These are phyloP conservation scores for Dothideomycetes sp. DNA, from an alignment of 2,329 filamentous ascomycete species.

Conservation along the genomic window DNA sequence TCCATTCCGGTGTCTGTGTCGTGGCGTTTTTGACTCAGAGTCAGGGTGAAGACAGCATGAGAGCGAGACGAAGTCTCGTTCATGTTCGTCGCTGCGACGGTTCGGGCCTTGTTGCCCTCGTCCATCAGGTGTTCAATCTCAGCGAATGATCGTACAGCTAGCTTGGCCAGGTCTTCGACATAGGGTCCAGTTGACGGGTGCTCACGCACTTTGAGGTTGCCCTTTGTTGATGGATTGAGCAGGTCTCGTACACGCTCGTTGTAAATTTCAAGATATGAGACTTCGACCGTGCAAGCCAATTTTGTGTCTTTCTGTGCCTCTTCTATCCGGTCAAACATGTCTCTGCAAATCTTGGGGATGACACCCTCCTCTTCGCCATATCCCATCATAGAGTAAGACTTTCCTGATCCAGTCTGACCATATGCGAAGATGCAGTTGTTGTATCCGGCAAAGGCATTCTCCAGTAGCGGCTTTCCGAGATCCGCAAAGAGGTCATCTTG, in stretches of 20 bases:
- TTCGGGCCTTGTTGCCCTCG: slow-evolving; percentile 96
- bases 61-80: slow-evolving; percentile 98
- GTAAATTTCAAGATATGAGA: slow-evolving; percentile 98
- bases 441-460: slow-evolving; percentile 97
- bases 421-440: slow-evolving; percentile 99
- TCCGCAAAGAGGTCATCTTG: slow-evolving; percentile 85
- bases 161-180: slow-evolving; percentile 91
- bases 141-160: slow-evolving; percentile 83
- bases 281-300: slow-evolving; percentile 83
- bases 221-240: slow-evolving; percentile 88
- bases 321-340: slow-evolving; percentile 87
- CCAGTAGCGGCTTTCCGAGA: slow-evolving; percentile 76
- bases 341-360: slow-evolving; percentile 91
- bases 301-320: slow-evolving; percentile 59
- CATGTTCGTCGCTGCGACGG: slow-evolving; percentile 98
- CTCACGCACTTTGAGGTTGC: slow-evolving; percentile 92
- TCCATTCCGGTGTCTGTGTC: slow-evolving; percentile 93
- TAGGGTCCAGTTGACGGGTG: slow-evolving; percentile 96
- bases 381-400: slow-evolving; percentile 99
- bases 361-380: slow-evolving; percentile 94
- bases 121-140: slow-evolving; percentile 99
- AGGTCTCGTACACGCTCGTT: slow-evolving; percentile 95
- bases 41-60: slow-evolving; percentile 95
- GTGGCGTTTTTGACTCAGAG: slow-evolving; percentile 84
- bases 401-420: slow-evolving; percentile 94